A percentile compares a stretch with the other conserved stretches of the same genome.
phyloP scores from a whole-genome alignment of 257 asterid species.

The Vinca minor region DNA sequence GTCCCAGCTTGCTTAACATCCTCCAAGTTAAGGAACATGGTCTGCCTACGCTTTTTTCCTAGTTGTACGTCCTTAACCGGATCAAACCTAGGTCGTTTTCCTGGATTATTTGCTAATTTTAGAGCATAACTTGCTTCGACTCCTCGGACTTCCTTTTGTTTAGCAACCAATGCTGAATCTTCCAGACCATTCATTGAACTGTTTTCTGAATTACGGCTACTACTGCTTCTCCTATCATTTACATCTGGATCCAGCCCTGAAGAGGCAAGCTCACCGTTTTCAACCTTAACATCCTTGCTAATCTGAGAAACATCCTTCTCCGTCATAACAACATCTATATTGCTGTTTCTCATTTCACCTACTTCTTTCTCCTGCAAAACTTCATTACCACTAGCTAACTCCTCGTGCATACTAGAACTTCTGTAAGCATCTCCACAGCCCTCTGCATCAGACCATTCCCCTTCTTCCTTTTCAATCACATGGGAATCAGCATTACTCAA shows the following conservation, averaged over 20 bases:
- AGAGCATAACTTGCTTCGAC: constrained; percentile 71
- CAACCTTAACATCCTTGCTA: constrained; percentile 44
- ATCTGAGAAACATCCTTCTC: constrained; percentile 30
- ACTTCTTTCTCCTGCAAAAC: constrained; percentile 35
- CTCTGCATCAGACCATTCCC: constrained; percentile 99
- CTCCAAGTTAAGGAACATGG: constrained; percentile 86
- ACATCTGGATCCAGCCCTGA: constrained; percentile 43
- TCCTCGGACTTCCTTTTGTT: constrained; percentile 71
- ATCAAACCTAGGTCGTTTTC: constrained; percentile 80
- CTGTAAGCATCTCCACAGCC: constrained; percentile 44
- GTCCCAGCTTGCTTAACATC: constrained; percentile 84
- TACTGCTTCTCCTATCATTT: constrained; percentile 40
- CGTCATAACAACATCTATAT: constrained; percentile 17
- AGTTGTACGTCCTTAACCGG: constrained; percentile 90
- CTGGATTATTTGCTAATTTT: constrained; percentile 56
- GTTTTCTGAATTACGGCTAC: constrained; percentile 24
- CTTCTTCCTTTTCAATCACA: constrained; percentile 86
- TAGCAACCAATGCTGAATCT: constrained; percentile 48
- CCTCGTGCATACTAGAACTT: constrained; percentile 28
- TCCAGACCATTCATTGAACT: constrained; percentile 46
- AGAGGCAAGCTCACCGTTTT: constrained; percentile 27
- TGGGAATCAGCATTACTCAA: constrained; percentile 32
- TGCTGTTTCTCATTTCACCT: constrained; percentile 28
- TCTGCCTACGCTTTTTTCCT: constrained; percentile 94
- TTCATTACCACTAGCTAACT: constrained; percentile 35